These are phyloP conservation scores for Sporisorium iseilematis-ciliati DNA, from an alignment of 1,284 basidiomycete genomes.

Conservation along the genomic window DNA sequence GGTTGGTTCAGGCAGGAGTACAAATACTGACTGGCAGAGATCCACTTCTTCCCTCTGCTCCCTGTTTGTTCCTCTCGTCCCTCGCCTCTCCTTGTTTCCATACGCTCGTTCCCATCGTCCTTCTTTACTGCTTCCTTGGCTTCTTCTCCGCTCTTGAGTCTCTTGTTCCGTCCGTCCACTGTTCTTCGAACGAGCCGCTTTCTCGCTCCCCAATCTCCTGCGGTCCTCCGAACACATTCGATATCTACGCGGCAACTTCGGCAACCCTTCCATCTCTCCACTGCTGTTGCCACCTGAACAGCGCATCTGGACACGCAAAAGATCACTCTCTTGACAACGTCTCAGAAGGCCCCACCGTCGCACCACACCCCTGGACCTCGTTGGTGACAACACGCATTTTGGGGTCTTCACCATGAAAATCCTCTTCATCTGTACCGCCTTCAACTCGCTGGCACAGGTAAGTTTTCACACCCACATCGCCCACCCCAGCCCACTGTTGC, in stretches of 20 bases:
- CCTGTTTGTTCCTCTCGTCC: too few species aligned
- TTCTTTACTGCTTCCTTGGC: too few species aligned
- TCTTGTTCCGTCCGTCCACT: background rate
- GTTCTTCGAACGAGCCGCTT: background rate
- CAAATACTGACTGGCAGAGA: too few species aligned
- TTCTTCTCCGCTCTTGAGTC: background rate
- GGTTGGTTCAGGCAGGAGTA: too few species aligned
- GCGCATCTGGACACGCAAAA: too few species aligned
- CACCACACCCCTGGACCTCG: background rate
- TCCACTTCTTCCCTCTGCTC: too few species aligned
- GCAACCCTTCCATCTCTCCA: background rate
- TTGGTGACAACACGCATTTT: background rate
- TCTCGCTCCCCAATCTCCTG: background rate
- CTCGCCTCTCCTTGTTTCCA: too few species aligned
- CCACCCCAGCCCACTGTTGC: background rate
- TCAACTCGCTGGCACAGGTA: conserved; percentile 69
- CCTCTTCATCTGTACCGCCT: conserved; percentile 71
- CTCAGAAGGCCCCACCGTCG: background rate
- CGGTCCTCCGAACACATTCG: background rate
- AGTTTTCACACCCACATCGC: conserved; percentile 1
- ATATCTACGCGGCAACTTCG: background rate
- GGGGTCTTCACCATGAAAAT: conserved; percentile 52
- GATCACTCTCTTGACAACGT: background rate
- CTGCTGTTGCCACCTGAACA: too few species aligned
- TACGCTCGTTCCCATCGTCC: too few species aligned